Percentiles rank a stretch among this genome's conserved stretches.
phyloP scores from a whole-genome alignment of 2,329 filamentous ascomycete species.

The Zalaria sp. region DNA sequence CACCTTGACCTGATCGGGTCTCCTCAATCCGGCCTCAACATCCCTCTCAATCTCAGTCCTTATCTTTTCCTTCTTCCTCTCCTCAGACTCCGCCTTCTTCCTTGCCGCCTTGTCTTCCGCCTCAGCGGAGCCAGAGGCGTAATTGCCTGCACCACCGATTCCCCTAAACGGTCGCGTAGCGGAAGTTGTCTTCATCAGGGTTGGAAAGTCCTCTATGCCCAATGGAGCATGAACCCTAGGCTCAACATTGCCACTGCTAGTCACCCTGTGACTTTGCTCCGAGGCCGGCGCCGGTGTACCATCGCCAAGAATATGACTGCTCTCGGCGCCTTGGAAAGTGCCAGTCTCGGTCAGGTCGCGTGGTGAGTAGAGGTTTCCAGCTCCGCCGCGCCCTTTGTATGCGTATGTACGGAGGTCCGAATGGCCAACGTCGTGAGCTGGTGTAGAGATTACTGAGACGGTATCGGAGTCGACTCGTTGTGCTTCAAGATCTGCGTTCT shows the following conservation, averaged over 20 bases:
- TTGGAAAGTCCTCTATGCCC: background rate
- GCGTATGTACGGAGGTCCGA: slow-evolving; percentile 23
- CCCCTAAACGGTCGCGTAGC: slow-evolving; percentile 12
- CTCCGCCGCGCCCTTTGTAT: slow-evolving; percentile 30
- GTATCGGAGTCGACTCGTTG: slow-evolving; percentile 13
- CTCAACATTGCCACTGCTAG: background rate
- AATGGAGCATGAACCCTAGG: background rate
- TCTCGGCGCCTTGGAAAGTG: slow-evolving; percentile 16
- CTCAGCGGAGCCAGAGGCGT: slow-evolving; percentile 21
- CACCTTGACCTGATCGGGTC: slow-evolving; percentile 24
- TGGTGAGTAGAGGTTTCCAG: slow-evolving; percentile 33
- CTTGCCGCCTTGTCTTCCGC: slow-evolving; percentile 14
- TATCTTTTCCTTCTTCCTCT: slow-evolving; percentile 13
- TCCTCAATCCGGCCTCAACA: slow-evolving; percentile 25
- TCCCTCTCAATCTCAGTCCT: slow-evolving; percentile 23
- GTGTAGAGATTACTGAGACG: slow-evolving; percentile 6
- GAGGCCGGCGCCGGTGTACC: slow-evolving; percentile 1
- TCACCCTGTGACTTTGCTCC: background rate
- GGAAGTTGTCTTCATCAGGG: background rate
- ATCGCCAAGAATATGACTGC: slow-evolving; percentile 11
- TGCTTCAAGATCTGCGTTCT: slow-evolving; percentile 24
- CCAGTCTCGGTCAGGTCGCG: slow-evolving; percentile 23
- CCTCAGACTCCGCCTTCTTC: slow-evolving; percentile 14
- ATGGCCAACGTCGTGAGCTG: slow-evolving; percentile 4
- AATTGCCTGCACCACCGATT: slow-evolving; percentile 33